Conservation (phyloP, 179 eudicot species). For the Nepenthes alata region DNA sequence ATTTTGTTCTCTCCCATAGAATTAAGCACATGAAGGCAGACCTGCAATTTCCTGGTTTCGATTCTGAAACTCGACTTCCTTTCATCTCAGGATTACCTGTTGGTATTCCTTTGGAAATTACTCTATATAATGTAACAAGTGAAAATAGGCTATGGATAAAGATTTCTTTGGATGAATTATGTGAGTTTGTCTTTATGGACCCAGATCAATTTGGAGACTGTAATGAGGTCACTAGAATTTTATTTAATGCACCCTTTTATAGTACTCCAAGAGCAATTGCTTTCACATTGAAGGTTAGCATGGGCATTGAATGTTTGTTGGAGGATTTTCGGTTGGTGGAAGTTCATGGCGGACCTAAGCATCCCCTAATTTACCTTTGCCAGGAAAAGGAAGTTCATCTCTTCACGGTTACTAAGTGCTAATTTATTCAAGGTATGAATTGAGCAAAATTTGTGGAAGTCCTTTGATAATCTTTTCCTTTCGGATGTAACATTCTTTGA, state of each 20-base stretch:
- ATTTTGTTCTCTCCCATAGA: conserved; percentile 22
- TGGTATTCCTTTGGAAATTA: conserved; percentile 46
- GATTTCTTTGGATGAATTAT: conserved; percentile 25
- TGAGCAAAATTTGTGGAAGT: too few relatives aligned
- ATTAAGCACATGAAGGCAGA: conserved; percentile 48
- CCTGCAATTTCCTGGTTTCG: conserved; percentile 29
- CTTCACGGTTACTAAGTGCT: conserved; percentile 1
- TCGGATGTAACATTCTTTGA: too few relatives aligned
- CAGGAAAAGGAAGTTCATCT: conserved; percentile 40
- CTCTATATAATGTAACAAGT: conserved; percentile 41
- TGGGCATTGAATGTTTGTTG: conserved; percentile 59
- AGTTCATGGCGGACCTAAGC: conserved; percentile 49
- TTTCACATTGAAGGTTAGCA: conserved; percentile 36
- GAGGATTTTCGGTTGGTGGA: conserved; percentile 23
- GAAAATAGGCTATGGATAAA: conserved; percentile 54
- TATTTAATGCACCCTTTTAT: conserved; percentile 42
- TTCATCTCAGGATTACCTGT: conserved; percentile 68
- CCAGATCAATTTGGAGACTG: conserved; percentile 26
- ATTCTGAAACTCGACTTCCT: conserved; percentile 41
- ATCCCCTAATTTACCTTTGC: conserved; percentile 35
- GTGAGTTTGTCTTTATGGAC: conserved; percentile 60
- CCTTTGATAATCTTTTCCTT: too few relatives aligned
- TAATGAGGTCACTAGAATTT: conserved; percentile 23
- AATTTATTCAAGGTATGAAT: too few relatives aligned
- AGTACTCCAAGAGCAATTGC: conserved; percentile 46